These are phyloP conservation scores for Diacronema lutheri DNA, from an alignment of 78 protist species.

Conservation along the genomic window DNA sequence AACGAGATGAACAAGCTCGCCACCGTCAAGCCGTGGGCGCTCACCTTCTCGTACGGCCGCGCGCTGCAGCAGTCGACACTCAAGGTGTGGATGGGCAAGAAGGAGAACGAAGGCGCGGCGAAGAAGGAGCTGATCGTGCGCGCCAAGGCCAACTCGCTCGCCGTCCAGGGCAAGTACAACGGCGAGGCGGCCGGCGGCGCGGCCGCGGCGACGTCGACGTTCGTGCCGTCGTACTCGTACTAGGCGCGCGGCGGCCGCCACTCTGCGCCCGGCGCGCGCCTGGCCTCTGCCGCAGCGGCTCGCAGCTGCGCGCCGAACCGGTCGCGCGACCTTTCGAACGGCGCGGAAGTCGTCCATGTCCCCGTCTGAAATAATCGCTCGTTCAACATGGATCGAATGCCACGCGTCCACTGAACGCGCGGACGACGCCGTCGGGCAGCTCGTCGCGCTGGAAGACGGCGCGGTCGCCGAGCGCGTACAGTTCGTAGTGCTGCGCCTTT, in stretches of 20 bases:
- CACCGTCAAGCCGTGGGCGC: conserved; percentile 74
- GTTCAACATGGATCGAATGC: no score
- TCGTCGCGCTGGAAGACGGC: neutral
- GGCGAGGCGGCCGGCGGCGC: conserved; percentile 22
- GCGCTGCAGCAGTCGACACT: conserved; percentile 77
- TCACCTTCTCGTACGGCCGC: conserved; percentile 88
- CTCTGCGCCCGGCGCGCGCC: no score
- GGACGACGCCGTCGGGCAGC: neutral
- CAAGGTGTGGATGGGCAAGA: conserved; percentile 70
- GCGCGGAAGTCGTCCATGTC: no score
- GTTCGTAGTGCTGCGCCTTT: neutral
- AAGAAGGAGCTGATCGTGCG: conserved; percentile 54
- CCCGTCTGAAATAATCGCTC: no score
- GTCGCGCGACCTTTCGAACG: no score
- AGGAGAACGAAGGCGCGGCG: conserved; percentile 54
- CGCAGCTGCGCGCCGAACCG: no score
- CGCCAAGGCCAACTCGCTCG: conserved; percentile 63
- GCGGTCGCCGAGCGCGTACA: neutral
- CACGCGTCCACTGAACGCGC: no score
- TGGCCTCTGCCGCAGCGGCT: no score
- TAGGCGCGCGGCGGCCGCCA: neutral
- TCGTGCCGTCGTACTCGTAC: conserved; percentile 31
- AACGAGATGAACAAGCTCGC: conserved; percentile 76
- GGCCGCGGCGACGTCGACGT: neutral
- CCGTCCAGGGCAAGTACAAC: conserved; percentile 55